Evolutionary conservation across 2,329 filamentous ascomycete species (phyloP).

Genomic region (Exophiala alcalophila): DNA sequence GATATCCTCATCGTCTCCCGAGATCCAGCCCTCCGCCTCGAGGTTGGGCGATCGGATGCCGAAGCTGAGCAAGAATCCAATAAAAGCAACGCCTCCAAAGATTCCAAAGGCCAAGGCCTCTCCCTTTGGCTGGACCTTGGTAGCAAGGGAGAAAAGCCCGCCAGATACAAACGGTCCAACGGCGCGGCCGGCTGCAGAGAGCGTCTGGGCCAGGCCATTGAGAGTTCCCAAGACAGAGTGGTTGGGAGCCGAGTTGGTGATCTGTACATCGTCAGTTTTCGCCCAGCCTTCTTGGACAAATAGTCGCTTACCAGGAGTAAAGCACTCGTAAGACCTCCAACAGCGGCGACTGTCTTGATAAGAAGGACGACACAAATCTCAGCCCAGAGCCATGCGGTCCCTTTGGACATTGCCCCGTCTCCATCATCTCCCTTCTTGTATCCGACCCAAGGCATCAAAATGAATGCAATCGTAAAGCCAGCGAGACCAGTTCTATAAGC

Average conservation of each 20-base stretch:
- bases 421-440: constrained; percentile 63
- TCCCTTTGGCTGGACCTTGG: constrained; percentile 70
- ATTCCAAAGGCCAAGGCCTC: constrained; percentile 82
- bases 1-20: constrained; percentile 36
- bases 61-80: constrained; percentile 77
- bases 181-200: constrained; percentile 85
- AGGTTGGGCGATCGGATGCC: constrained; percentile 65
- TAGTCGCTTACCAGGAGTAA: constrained; percentile 79
- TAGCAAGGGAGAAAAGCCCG: constrained; percentile 76
- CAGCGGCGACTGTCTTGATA: constrained; percentile 84
- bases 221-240: constrained; percentile 81
- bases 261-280: constrained; percentile 48
- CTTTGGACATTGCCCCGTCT: constrained; percentile 48
- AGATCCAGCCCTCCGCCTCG: constrained; percentile 57
- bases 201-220: constrained; percentile 89
- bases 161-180: constrained; percentile 87
- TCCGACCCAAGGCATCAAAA: constrained; percentile 85
- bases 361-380: constrained; percentile 80
- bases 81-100: constrained; percentile 76
- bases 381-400: constrained; percentile 69
- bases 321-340: constrained; percentile 85
- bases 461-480: constrained; percentile 76
- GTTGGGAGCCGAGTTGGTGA: constrained; percentile 89
- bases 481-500: constrained; percentile 77
- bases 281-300: constrained; percentile 20